Evolutionary conservation across 148 eudicot genomes (phyloP).

Genomic region (Chenopodium suecicum): DNA sequence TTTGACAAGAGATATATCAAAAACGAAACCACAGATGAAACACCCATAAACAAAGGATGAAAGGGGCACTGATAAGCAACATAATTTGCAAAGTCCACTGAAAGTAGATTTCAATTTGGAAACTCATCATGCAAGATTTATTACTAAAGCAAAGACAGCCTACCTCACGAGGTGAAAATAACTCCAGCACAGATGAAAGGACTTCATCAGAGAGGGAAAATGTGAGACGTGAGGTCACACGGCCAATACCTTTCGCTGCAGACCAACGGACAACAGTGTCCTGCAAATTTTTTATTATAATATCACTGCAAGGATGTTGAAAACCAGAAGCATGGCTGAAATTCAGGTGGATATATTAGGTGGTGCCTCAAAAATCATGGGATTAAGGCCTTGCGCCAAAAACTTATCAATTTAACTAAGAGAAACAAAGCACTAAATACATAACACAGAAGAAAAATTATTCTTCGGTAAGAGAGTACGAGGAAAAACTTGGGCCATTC

Average conservation of each 20-base stretch:
- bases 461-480: background rate
- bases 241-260: conserved; percentile 99
- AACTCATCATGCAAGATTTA: conserved; percentile 6
- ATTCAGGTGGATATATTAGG: background rate
- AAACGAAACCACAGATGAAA: background rate
- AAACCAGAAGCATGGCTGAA: background rate
- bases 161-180: conserved; percentile 95
- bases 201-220: conserved; percentile 86
- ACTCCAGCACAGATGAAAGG: conserved; percentile 83
- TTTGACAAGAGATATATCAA: background rate
- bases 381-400: background rate
- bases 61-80: background rate
- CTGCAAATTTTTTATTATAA: conserved; percentile 36
- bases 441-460: background rate
- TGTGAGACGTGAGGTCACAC: conserved; percentile 78
- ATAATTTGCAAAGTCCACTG: background rate
- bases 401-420: background rate
- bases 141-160: conserved; percentile 21
- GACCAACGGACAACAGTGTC: conserved; percentile 99
- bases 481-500: background rate
- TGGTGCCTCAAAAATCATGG: background rate
- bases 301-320: conserved; percentile 7
- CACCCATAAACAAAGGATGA: background rate
- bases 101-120: background rate
- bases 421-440: background rate